Evolutionary conservation across 176 grass and related monocot genomes (phyloP).

Genomic region (Chrysopogon serrulatus): DNA sequence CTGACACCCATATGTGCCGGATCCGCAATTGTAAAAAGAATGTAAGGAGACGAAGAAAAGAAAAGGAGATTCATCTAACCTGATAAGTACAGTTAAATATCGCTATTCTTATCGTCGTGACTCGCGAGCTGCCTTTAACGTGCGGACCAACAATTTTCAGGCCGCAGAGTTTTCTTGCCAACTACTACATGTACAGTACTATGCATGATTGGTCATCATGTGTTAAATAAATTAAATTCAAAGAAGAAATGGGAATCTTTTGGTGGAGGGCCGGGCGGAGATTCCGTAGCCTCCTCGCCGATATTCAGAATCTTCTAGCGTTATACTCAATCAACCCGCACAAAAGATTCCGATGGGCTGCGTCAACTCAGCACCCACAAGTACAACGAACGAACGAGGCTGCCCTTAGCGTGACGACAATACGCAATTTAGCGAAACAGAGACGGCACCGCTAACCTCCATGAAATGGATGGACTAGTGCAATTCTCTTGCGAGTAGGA

Average conservation of each 20-base stretch:
- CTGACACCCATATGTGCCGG: neutral
- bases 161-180: neutral
- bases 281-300: neutral
- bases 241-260: neutral
- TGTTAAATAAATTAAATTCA: neutral
- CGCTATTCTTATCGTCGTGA: neutral
- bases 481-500: neutral
- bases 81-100: neutral
- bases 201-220: neutral
- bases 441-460: neutral
- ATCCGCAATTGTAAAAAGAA: neutral
- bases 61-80: neutral
- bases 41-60: too few relatives aligned
- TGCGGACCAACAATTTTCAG: neutral
- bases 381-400: neutral
- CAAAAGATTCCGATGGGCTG: neutral
- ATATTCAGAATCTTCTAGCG: neutral
- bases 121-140: neutral
- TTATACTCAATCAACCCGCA: neutral
- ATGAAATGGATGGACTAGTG: neutral
- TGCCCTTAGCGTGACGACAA: neutral
- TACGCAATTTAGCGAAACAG: neutral
- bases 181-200: too few relatives aligned
- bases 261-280: neutral
- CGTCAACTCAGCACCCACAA: neutral